Conservation (phyloP, 345 rosid genomes). For the Populus deltoides region DNA sequence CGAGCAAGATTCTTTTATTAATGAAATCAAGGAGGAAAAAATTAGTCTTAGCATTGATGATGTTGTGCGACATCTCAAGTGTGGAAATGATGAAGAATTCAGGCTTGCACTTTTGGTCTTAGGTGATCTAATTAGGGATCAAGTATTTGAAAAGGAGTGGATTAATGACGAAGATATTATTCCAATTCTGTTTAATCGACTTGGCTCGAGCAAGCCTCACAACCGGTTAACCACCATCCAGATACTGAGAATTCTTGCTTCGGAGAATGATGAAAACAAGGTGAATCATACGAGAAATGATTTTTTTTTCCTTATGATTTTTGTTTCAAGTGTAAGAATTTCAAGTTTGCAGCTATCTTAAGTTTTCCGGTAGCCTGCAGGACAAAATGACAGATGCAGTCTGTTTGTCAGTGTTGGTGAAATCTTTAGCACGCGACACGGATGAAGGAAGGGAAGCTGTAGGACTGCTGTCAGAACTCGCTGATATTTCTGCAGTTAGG, state of each 20-base stretch:
- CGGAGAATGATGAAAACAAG: constrained; percentile 37
- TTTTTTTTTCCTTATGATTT: not conserved
- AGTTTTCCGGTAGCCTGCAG: constrained; percentile 36
- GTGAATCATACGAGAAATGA: constrained; percentile 24
- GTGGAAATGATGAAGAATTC: constrained; percentile 48
- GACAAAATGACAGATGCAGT: constrained; percentile 57
- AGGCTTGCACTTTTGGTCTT: constrained; percentile 37
- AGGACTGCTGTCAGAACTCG: constrained; percentile 52
- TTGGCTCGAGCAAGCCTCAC: constrained; percentile 37
- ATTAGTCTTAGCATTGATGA: constrained; percentile 39
- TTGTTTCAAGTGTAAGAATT: not conserved
- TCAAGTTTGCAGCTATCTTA: constrained; percentile 25
- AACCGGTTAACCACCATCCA: constrained; percentile 40
- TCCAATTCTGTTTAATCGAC: constrained; percentile 39
- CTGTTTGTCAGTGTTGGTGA: constrained; percentile 48
- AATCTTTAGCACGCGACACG: constrained; percentile 51
- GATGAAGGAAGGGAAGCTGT: constrained; percentile 63
- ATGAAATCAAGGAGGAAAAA: constrained; percentile 40
- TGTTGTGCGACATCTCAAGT: constrained; percentile 53
- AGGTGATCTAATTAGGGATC: constrained; percentile 25
- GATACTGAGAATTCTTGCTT: constrained; percentile 46
- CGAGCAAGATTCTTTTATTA: constrained; percentile 33
- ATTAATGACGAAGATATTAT: constrained; percentile 43
- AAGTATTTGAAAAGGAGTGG: constrained; percentile 41
- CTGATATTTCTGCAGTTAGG: constrained; percentile 47